Evolutionary conservation across 257 asterid genomes (phyloP).

Genomic region (Solanum boliviense): DNA sequence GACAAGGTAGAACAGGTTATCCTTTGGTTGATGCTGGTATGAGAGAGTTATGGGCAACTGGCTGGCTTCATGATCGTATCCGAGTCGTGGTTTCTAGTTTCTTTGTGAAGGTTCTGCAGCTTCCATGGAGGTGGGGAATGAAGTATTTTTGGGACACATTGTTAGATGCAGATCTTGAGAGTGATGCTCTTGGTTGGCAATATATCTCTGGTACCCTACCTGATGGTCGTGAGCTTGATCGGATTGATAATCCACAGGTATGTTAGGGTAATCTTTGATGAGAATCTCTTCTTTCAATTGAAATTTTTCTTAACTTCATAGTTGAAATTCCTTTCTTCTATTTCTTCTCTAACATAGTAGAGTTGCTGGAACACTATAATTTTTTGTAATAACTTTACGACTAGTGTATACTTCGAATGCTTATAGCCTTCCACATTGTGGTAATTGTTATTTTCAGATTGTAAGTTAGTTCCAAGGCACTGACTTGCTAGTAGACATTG

Average conservation of each 20-base stretch:
- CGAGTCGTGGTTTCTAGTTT: conserved; percentile 87
- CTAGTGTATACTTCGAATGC: background rate
- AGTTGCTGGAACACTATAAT: background rate
- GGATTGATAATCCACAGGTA: conserved; percentile 91
- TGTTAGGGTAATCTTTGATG: background rate
- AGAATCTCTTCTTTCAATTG: background rate
- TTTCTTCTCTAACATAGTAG: background rate
- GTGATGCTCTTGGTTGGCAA: conserved; percentile 99
- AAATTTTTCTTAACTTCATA: background rate
- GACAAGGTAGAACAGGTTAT: conserved; percentile 93
- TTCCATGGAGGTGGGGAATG: conserved; percentile 99
- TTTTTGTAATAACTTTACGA: background rate
- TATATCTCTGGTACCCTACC: conserved; percentile 84
- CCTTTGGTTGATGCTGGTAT: conserved; percentile 96
- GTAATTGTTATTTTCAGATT: background rate
- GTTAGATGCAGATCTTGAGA: conserved; percentile 86
- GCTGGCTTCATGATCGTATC: conserved; percentile 90
- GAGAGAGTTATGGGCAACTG: conserved; percentile 97
- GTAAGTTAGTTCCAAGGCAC: background rate
- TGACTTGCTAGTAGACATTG: background rate
- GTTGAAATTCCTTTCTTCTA: background rate
- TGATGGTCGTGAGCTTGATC: conserved; percentile 77
- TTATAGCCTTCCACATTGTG: background rate
- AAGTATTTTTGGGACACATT: conserved; percentile 96
- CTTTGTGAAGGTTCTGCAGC: conserved; percentile 88